These are phyloP conservation scores for Linum trigynum DNA, from an alignment of 345 rosid genomes.

Conservation along the genomic window DNA sequence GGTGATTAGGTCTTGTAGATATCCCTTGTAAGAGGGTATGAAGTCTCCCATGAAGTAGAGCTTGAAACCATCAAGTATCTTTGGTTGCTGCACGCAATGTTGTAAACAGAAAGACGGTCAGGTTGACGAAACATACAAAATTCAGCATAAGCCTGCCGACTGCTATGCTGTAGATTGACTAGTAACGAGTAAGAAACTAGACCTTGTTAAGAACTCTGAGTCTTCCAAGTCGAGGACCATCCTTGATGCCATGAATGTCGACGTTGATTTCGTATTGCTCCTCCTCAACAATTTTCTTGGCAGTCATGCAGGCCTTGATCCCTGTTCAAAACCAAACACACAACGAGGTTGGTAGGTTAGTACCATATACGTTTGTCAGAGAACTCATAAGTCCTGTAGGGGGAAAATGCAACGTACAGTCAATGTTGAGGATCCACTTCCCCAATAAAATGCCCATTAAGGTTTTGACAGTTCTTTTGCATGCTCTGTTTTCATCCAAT, in stretches of 20 bases:
- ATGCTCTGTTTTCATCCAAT: constrained; percentile 63
- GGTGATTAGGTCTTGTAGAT: constrained; percentile 61
- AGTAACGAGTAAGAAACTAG: neutral
- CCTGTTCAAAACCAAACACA: constrained; percentile 32
- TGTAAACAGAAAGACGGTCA: neutral
- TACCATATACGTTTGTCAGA: neutral
- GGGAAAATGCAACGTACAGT: constrained; percentile 44
- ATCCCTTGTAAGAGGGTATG: constrained; percentile 56
- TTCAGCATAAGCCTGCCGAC: constrained; percentile 7
- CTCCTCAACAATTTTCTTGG: constrained; percentile 45
- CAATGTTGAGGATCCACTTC: constrained; percentile 71
- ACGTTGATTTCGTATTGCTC: constrained; percentile 52
- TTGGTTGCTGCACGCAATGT: constrained; percentile 49
- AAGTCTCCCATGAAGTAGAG: constrained; percentile 73
- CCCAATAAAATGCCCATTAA: constrained; percentile 87
- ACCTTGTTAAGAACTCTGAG: constrained; percentile 60
- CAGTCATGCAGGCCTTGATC: constrained; percentile 58
- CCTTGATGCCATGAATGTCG: constrained; percentile 66
- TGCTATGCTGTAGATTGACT: no score
- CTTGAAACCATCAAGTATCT: constrained; percentile 32
- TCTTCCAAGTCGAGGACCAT: constrained; percentile 75
- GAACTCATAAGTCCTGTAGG: neutral
- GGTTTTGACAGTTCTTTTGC: constrained; percentile 76
- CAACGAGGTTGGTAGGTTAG: neutral
- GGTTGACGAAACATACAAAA: neutral